These are phyloP conservation scores for Apiotrichum veenhuisii DNA, from an alignment of 1,284 basidiomycete genomes.

Conservation along the genomic window DNA sequence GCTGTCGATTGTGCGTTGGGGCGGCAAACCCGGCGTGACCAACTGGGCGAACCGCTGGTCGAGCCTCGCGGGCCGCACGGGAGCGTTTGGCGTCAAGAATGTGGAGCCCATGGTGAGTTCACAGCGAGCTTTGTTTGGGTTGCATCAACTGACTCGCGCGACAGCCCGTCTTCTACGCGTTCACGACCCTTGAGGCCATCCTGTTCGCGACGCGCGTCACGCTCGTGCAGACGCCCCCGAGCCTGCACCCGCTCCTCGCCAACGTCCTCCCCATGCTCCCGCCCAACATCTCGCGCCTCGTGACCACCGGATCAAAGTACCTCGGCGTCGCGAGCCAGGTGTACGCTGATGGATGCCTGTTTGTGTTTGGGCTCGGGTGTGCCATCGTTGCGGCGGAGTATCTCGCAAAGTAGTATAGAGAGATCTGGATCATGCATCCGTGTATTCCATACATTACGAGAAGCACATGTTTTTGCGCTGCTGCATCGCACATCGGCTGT, in stretches of 20 bases:
- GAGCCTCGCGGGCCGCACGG: constrained; percentile 9
- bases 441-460: not conserved
- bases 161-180: constrained; percentile 51
- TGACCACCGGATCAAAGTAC: constrained; percentile 42
- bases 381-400: constrained; percentile 29
- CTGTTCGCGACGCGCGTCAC: constrained; percentile 46
- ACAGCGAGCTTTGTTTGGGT: not conserved
- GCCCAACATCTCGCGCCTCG: constrained; percentile 31
- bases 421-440: not conserved
- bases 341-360: constrained; percentile 44
- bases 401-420: constrained; percentile 3
- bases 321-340: constrained; percentile 38
- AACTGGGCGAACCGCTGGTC: constrained; percentile 17
- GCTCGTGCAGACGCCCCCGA: constrained; percentile 41
- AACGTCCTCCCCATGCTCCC: constrained; percentile 49
- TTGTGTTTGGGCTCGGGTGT: constrained; percentile 42
- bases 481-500: no score
- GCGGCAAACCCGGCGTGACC: constrained; percentile 3
- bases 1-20: constrained; percentile 19
- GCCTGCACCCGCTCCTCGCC: constrained; percentile 42
- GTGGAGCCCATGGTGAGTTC: constrained; percentile 23
- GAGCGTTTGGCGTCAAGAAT: not conserved
- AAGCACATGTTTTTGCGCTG: no score
- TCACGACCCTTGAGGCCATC: constrained; percentile 44
- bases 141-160: not conserved